Conservation (phyloP, 2,329 filamentous ascomycete genomes). For the Cordyceps sp. region DNA sequence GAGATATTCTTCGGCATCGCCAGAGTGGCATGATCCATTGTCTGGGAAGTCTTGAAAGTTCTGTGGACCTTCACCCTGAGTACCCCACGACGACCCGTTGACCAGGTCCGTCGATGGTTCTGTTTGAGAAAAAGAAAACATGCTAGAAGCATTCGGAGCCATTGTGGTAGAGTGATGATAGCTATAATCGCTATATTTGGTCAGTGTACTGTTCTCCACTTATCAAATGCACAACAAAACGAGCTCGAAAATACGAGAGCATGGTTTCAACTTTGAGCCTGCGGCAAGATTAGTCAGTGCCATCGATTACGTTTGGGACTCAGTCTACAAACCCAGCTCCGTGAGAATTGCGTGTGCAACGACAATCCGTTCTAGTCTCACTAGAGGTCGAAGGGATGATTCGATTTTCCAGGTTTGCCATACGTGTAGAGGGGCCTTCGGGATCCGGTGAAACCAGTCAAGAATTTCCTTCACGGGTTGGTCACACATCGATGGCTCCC, state of each 20-base stretch:
- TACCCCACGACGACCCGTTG: constrained; percentile 36
- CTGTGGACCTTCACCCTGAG: constrained; percentile 41
- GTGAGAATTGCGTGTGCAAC: neutral
- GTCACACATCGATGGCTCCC: no score
- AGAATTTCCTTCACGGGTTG: no score
- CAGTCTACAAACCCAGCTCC: constrained; percentile 10
- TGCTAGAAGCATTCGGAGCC: constrained; percentile 29
- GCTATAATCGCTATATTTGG: constrained; percentile 38
- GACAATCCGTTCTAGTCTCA: neutral
- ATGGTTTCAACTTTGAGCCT: constrained; percentile 43
- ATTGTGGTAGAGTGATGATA: constrained; percentile 33
- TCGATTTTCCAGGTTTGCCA: no score
- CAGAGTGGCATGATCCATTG: constrained; percentile 29
- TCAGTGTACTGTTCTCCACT: constrained; percentile 40
- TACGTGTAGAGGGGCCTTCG: no score
- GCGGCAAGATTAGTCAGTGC: constrained; percentile 6
- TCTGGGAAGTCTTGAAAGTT: constrained; percentile 38
- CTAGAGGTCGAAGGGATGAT: neutral
- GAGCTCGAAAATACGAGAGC: constrained; percentile 17
- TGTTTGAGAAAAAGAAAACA: constrained; percentile 43
- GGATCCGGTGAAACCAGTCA: no score
- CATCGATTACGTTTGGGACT: no score
- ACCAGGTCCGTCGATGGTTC: constrained; percentile 40
- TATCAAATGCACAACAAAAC: constrained; percentile 8
- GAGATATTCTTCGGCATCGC: constrained; percentile 37